A percentile compares a stretch with the other conserved stretches of the same genome.
Evolutionary conservation across 805 yeast genomes (phyloP).

Genomic region (Yarrowia sp.): DNA sequence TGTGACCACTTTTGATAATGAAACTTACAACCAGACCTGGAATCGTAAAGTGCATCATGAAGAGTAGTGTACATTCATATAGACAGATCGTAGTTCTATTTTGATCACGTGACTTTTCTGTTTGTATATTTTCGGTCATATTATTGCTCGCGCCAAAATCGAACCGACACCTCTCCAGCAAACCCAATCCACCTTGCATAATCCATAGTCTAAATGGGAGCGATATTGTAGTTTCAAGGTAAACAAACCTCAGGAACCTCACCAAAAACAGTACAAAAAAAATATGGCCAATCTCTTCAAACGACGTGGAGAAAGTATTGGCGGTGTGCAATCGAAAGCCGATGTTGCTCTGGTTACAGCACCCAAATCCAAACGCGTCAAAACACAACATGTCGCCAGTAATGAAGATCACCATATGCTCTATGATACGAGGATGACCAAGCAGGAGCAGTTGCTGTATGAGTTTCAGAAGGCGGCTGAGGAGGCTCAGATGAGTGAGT

Average conservation of each 20-base stretch:
- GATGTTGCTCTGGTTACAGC: neutral
- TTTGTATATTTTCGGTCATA: no score
- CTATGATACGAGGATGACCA: constrained; percentile 6
- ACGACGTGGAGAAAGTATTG: constrained; percentile 15
- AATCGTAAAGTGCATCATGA: no score
- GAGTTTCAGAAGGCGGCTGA: constrained; percentile 10
- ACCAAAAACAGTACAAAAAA: no score
- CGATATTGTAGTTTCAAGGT: neutral
- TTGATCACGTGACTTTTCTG: no score
- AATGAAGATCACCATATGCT: neutral
- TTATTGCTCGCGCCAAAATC: no score
- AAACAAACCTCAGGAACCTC: constrained; percentile 1
- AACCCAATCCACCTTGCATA: neutral
- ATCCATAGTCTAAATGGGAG: constrained; percentile 1
- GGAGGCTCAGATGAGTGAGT: constrained; percentile 22
- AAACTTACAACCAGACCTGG: no score
- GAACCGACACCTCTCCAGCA: no score
- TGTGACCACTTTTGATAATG: no score
- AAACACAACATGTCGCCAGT: neutral
- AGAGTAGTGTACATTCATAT: no score
- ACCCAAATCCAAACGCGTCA: neutral
- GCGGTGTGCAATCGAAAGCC: neutral
- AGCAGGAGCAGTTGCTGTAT: constrained; percentile 9
- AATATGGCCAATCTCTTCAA: constrained; percentile 5
- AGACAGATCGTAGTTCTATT: no score